Conservation (phyloP, 768 basidiomycete species). For the Hortiboletus campestris region DNA sequence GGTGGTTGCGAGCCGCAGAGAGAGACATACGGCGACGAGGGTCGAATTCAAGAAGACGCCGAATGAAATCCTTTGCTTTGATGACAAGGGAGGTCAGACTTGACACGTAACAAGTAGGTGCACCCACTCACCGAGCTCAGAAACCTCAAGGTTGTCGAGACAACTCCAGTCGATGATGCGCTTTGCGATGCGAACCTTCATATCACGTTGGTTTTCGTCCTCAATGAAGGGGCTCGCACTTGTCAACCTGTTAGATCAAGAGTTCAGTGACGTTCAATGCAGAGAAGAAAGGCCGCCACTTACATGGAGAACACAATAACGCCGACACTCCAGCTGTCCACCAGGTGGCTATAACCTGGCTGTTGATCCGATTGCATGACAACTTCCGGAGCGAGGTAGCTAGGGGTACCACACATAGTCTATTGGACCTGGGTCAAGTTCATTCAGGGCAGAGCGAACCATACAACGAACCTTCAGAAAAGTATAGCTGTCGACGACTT, state of each 20-base stretch:
- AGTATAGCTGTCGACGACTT: conserved; percentile 78
- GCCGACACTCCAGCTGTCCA: conserved; percentile 96
- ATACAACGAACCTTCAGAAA: conserved; percentile 60
- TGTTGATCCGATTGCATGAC: conserved; percentile 54
- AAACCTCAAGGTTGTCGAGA: conserved; percentile 42
- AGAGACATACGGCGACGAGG: conserved; percentile 72
- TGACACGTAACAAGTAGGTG: not conserved
- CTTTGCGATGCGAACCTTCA: conserved; percentile 57
- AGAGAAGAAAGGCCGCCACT: conserved; percentile 21
- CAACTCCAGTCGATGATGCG: conserved; percentile 62
- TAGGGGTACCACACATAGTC: conserved; percentile 97
- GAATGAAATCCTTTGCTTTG: conserved; percentile 66
- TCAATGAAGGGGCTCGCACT: conserved; percentile 81
- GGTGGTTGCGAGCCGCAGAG: conserved; percentile 62
- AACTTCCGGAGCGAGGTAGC: conserved; percentile 92
- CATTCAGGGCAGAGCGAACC: not conserved
- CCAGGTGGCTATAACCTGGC: conserved; percentile 80
- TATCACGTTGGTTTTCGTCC: conserved; percentile 55
- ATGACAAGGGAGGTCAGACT: conserved; percentile 32
- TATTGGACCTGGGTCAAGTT: conserved; percentile 25
- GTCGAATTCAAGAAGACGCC: conserved; percentile 58
- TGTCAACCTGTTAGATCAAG: conserved; percentile 56
- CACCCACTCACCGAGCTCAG: conserved; percentile 43
- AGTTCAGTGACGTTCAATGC: not conserved
- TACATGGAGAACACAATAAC: conserved; percentile 93